Conservation (phyloP, 2,329 filamentous ascomycete species). For the Trichophyton rubrum region DNA sequence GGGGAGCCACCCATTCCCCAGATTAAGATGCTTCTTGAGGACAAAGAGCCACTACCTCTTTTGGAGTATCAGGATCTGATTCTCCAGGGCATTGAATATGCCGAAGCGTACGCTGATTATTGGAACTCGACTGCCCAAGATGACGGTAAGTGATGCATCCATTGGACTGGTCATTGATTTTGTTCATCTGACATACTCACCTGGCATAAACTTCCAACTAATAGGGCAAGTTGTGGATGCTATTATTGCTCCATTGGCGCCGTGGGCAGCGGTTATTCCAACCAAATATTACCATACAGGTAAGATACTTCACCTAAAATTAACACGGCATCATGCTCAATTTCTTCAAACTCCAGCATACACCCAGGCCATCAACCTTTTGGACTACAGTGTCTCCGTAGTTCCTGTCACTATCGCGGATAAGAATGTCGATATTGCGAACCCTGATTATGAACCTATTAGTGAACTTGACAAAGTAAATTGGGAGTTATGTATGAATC, state of each 20-base stretch:
- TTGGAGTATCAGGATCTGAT: conserved; percentile 14
- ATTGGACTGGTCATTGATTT: too few species aligned
- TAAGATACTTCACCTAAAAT: background rate
- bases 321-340: background rate
- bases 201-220: conserved; percentile 28
- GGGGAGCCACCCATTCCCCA: conserved; percentile 43
- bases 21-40: conserved; percentile 14
- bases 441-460: background rate
- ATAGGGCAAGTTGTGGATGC: conserved; percentile 43
- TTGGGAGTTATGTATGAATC: background rate
- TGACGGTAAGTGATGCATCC: background rate
- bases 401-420: conserved; percentile 46
- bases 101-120: conserved; percentile 48
- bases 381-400: conserved; percentile 45
- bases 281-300: conserved; percentile 31
- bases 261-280: conserved; percentile 32
- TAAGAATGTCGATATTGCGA: conserved; percentile 37
- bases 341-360: conserved; percentile 26
- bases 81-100: conserved; percentile 30
- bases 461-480: background rate
- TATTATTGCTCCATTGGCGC: conserved; percentile 32
- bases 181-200: background rate
- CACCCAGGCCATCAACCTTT: conserved; percentile 38
- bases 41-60: background rate
- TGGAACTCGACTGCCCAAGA: conserved; percentile 44